Conservation (phyloP, 2,329 filamentous ascomycete genomes). For the Dothiorella sarmentorum region DNA sequence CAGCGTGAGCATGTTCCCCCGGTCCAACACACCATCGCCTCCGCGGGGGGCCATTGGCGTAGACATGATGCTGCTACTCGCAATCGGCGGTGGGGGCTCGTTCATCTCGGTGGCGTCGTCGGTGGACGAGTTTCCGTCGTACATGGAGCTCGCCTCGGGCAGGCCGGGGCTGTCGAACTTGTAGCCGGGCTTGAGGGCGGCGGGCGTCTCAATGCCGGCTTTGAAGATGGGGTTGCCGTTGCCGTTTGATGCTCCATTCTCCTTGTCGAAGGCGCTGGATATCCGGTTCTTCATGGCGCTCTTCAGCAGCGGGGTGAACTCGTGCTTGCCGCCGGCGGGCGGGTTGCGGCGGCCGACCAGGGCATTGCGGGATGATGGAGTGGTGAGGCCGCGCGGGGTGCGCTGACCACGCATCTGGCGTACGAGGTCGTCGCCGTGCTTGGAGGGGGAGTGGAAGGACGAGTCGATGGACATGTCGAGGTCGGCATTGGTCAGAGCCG, state of each 20-base stretch:
- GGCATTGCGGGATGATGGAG: constrained; percentile 70
- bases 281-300: constrained; percentile 69
- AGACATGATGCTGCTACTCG: constrained; percentile 73
- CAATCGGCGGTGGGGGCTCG: constrained; percentile 68
- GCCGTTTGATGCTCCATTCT: constrained; percentile 37
- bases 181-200: constrained; percentile 58
- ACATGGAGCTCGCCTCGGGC: constrained; percentile 68
- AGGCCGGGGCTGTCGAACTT: constrained; percentile 72
- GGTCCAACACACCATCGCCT: constrained; percentile 67
- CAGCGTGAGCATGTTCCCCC: constrained; percentile 86
- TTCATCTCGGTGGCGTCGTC: constrained; percentile 32
- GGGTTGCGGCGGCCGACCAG: constrained; percentile 57
- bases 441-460: constrained; percentile 78
- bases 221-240: constrained; percentile 25
- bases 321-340: constrained; percentile 51
- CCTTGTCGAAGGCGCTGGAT: constrained; percentile 34
- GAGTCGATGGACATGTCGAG: constrained; percentile 84
- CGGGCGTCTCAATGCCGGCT: constrained; percentile 60
- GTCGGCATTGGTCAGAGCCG: constrained; percentile 66
- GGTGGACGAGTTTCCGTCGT: constrained; percentile 47
- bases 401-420: constrained; percentile 58
- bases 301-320: constrained; percentile 94
- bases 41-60: constrained; percentile 71
- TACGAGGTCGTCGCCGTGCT: constrained; percentile 68
- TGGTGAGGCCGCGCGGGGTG: constrained; percentile 56